These are phyloP conservation scores for Tricholoma sp. DNA, from an alignment of 768 basidiomycete species.

Conservation along the genomic window DNA sequence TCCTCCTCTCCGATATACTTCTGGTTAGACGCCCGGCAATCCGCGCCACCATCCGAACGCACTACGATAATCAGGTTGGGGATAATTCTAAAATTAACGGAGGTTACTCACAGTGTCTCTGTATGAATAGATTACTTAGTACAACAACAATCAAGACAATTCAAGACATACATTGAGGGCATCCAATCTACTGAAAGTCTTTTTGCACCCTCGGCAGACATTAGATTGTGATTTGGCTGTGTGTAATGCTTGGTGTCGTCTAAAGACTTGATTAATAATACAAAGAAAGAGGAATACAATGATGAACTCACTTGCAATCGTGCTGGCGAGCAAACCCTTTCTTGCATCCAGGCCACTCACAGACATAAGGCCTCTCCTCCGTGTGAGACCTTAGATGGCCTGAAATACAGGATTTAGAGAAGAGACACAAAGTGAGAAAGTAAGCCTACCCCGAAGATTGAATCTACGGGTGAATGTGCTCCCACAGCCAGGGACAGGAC, in stretches of 20 bases:
- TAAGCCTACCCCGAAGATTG: conserved; percentile 66
- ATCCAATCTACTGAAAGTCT: conserved; percentile 91
- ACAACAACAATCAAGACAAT: conserved; percentile 11
- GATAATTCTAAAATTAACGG: conserved; percentile 9
- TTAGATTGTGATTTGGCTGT: conserved; percentile 79
- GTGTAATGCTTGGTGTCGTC: conserved; percentile 89
- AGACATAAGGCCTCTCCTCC: conserved; percentile 91
- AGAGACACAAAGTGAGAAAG: conserved; percentile 1
- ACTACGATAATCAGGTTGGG: conserved; percentile 47
- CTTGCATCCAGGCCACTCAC: conserved; percentile 90
- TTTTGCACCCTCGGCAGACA: conserved; percentile 87
- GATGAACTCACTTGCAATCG: conserved; percentile 82
- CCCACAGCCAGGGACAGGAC: conserved; percentile 92
- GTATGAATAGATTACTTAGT: conserved; percentile 20
- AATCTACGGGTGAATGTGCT: conserved; percentile 96
- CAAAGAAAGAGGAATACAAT: conserved; percentile 5
- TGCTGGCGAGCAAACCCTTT: conserved; percentile 95
- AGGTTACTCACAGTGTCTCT: conserved; percentile 70
- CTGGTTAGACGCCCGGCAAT: conserved; percentile 52
- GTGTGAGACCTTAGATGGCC: conserved; percentile 95
- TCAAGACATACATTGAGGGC: conserved; percentile 79
- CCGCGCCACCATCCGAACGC: conserved; percentile 80
- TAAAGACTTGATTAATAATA: conserved; percentile 1
- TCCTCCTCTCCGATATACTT: conserved; percentile 29
- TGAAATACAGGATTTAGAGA: conserved; percentile 18